phyloP scores from a whole-genome alignment of 225 moss, liverwort and hornwort species.

The Thuidium tamariscinum region DNA sequence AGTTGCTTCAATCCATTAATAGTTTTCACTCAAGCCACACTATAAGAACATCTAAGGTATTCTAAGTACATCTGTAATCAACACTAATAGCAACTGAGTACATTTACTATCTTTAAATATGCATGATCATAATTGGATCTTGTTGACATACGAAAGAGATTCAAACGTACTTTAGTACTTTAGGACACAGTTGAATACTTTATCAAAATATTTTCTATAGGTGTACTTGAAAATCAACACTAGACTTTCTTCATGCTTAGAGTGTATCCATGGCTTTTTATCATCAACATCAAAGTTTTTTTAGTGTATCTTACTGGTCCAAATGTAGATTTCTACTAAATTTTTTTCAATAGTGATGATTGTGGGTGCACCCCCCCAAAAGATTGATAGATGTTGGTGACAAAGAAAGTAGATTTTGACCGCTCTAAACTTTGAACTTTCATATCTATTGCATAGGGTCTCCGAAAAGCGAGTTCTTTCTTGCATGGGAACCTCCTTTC shows the following conservation, averaged over 20 bases:
- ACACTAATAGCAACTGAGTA: background rate
- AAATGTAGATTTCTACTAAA: background rate
- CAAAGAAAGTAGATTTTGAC: too few relatives aligned
- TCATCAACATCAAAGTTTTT: background rate
- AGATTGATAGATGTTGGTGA: too few relatives aligned
- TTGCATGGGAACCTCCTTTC: background rate
- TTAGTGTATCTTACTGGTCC: background rate
- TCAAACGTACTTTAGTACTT: accelerated
- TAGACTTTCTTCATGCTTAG: background rate
- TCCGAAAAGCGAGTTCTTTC: background rate
- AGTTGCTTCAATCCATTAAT: background rate
- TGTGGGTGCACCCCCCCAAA: background rate
- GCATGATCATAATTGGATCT: background rate
- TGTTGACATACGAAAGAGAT: background rate
- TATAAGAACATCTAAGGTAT: background rate
- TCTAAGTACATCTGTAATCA: background rate
- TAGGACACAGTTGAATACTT: background rate
- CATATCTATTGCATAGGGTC: background rate
- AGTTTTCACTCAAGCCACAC: background rate
- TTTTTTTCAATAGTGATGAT: background rate
- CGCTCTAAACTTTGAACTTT: background rate
- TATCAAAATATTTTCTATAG: background rate
- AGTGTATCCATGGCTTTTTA: background rate
- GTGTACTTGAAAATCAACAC: background rate
- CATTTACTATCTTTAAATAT: background rate